A percentile compares a stretch with the other conserved stretches of the same genome.
These are phyloP conservation scores for Geum urbanum DNA, from an alignment of 306 rosid species.

Conservation along the genomic window DNA sequence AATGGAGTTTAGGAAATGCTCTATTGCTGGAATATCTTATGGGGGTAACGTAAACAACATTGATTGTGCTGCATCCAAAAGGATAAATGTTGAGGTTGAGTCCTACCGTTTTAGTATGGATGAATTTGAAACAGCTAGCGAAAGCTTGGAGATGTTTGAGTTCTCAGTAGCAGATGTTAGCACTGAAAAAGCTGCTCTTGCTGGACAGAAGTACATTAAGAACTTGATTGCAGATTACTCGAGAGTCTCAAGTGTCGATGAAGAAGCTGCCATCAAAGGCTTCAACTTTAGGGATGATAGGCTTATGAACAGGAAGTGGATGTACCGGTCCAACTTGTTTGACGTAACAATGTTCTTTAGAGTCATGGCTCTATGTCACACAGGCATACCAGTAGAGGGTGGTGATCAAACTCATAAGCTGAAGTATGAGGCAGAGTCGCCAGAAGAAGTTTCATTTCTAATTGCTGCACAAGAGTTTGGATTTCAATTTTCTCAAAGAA, in stretches of 20 bases:
- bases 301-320: slow-evolving; percentile 25
- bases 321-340: not conserved
- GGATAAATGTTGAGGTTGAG: slow-evolving; percentile 26
- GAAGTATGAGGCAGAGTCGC: slow-evolving; percentile 38
- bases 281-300: slow-evolving; percentile 34
- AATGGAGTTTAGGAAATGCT: slow-evolving; percentile 39
- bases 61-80: slow-evolving; percentile 22
- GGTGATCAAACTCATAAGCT: slow-evolving; percentile 7
- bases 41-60: slow-evolving; percentile 28
- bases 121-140: slow-evolving; percentile 4
- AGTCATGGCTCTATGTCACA: slow-evolving; percentile 39
- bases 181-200: slow-evolving; percentile 15
- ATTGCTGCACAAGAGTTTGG: slow-evolving; percentile 33
- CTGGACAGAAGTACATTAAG: slow-evolving; percentile 2
- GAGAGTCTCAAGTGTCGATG: not conserved
- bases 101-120: slow-evolving; percentile 16
- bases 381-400: slow-evolving; percentile 29
- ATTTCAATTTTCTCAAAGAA: slow-evolving; percentile 25
- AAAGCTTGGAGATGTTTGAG: slow-evolving; percentile 23
- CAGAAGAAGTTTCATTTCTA: slow-evolving; percentile 35
- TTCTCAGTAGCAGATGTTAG: slow-evolving; percentile 16
- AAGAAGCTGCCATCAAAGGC: slow-evolving; percentile 21
- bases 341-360: slow-evolving; percentile 26
- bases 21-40: slow-evolving; percentile 36
- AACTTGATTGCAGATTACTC: not conserved